A percentile compares a stretch with the other conserved stretches of the same genome.
Conservation (phyloP, 192 early-diverging fungal species). For the Spizellomyces punctatus region DNA sequence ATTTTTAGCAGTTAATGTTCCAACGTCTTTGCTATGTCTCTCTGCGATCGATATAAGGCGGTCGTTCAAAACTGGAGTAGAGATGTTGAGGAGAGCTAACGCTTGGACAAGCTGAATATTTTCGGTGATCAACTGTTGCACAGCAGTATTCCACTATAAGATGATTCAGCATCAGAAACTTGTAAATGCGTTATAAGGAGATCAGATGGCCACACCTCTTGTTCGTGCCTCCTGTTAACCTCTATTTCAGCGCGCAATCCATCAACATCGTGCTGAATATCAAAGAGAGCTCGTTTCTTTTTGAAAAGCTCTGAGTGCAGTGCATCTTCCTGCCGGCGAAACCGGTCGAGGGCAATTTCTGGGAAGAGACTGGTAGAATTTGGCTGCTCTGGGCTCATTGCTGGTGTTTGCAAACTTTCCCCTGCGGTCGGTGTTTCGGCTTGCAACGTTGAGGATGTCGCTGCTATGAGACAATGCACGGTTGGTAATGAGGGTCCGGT, state of each 20-base stretch:
- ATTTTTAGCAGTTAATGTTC: not conserved
- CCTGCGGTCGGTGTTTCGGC: no score
- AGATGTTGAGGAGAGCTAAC: not conserved
- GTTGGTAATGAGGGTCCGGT: no score
- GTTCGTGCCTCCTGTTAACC: conserved; percentile 1
- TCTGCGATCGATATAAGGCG: conserved; percentile 6
- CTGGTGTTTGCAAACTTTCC: not conserved
- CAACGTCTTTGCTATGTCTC: conserved; percentile 2
- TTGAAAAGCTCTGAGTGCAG: not conserved
- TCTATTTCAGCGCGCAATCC: conserved; percentile 1
- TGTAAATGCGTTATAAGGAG: not conserved
- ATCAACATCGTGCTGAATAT: conserved; percentile 3
- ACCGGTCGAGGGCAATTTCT: conserved; percentile 3
- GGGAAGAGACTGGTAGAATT: not conserved
- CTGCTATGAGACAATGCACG: no score
- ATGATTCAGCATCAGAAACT: not conserved
- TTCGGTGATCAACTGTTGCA: not conserved
- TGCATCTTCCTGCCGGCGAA: not conserved
- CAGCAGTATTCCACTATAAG: not conserved
- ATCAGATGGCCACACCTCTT: not conserved
- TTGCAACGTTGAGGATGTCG: no score
- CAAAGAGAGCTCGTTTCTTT: not conserved
- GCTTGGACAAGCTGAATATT: not conserved
- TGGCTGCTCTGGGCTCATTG: not conserved
- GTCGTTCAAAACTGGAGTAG: not conserved